These are phyloP conservation scores for Vicia villosa DNA, from an alignment of 306 rosid genomes.

Conservation along the genomic window DNA sequence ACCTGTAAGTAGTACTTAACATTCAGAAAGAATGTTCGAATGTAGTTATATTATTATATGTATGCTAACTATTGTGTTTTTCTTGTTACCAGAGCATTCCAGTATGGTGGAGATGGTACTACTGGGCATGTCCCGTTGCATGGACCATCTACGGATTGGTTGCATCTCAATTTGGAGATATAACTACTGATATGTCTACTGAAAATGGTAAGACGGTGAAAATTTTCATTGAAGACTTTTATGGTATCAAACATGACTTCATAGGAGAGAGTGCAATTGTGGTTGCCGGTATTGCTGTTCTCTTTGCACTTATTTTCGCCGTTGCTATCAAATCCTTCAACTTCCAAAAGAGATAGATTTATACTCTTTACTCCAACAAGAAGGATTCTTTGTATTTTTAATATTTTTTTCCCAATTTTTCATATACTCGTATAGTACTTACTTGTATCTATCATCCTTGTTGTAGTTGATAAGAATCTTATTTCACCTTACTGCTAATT, in stretches of 20 bases:
- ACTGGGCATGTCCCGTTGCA: conserved; percentile 73
- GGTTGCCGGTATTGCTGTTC: conserved; percentile 35
- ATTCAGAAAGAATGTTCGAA: not conserved
- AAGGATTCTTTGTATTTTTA: conserved; percentile 29
- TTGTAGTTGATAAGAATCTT: conserved; percentile 16
- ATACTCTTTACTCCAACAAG: not conserved
- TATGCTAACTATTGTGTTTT: not conserved
- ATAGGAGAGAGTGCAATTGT: conserved; percentile 45
- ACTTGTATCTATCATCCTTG: conserved; percentile 10
- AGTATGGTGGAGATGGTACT: conserved; percentile 87
- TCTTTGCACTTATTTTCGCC: conserved; percentile 48
- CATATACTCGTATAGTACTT: not conserved
- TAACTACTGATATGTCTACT: not conserved
- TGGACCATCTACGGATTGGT: conserved; percentile 79
- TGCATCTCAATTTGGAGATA: conserved; percentile 64
- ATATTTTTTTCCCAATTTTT: not conserved
- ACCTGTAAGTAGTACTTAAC: conserved; percentile 51
- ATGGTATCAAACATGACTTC: conserved; percentile 53
- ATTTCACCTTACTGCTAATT: not conserved
- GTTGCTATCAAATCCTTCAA: conserved; percentile 48
- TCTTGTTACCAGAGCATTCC: conserved; percentile 37
- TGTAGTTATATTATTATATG: not conserved
- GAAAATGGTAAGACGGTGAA: conserved; percentile 25
- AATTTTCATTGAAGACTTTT: conserved; percentile 30
- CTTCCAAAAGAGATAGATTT: conserved; percentile 55